A percentile compares a stretch with the other conserved stretches of the same genome.
phyloP scores from a whole-genome alignment of 768 basidiomycete genomes.

The Tricholoma saponaceum region DNA sequence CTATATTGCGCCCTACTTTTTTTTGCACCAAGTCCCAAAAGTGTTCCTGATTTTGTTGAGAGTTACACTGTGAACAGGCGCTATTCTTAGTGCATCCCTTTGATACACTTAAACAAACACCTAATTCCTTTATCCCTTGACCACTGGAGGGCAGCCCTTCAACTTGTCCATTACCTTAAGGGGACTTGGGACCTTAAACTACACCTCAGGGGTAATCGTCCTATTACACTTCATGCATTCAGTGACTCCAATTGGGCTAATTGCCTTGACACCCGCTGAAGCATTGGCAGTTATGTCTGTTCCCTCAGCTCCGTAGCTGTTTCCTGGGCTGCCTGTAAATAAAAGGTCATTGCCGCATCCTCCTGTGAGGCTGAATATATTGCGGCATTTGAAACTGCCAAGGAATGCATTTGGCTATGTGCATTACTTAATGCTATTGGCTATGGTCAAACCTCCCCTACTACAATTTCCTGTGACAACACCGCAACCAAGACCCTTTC shows the following conservation, averaged over 20 bases:
- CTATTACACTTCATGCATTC: constrained; percentile 11
- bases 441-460: constrained; percentile 4
- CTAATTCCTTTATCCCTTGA: not conserved
- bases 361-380: constrained; percentile 34
- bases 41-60: too few species aligned
- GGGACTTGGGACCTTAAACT: constrained; percentile 11
- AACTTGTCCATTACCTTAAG: constrained; percentile 17
- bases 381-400: too few species aligned
- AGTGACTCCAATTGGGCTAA: constrained; percentile 20
- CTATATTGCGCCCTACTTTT: too few species aligned
- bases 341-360: constrained; percentile 10
- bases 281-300: constrained; percentile 18
- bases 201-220: constrained; percentile 9
- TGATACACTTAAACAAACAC: not conserved
- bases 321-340: constrained; percentile 8
- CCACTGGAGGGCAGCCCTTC: constrained; percentile 1
- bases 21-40: too few species aligned
- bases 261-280: constrained; percentile 14
- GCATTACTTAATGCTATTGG: constrained; percentile 5
- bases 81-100: not conserved
- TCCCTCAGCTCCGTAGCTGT: constrained; percentile 12
- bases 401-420: too few species aligned
- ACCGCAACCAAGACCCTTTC: constrained; percentile 25
- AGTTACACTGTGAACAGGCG: not conserved
- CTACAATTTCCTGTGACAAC: constrained; percentile 24